Percentiles rank a stretch among this genome's conserved stretches.
phyloP scores from a whole-genome alignment of 2,329 filamentous ascomycete genomes.

The Phaeosphaeria sp. region DNA sequence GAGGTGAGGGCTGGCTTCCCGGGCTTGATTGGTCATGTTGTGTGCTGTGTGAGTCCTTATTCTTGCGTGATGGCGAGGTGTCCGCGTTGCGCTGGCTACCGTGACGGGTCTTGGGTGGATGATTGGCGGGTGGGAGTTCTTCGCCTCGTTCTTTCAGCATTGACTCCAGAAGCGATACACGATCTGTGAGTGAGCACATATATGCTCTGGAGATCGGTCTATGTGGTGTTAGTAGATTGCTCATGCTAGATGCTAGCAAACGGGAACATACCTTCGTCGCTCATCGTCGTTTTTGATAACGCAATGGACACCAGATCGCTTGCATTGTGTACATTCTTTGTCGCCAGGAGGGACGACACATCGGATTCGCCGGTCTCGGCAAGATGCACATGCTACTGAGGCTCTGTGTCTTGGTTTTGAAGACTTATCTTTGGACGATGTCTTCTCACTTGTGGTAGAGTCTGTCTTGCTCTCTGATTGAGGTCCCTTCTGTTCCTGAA shows the following conservation, averaged over 20 bases:
- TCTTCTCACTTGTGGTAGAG: conserved; percentile 19
- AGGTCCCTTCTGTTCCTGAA: conserved; percentile 20
- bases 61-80: conserved; percentile 26
- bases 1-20: conserved; percentile 37
- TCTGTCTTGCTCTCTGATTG: conserved; percentile 16
- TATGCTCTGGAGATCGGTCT: conserved; percentile 66
- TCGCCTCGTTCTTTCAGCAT: conserved; percentile 61
- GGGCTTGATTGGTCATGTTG: conserved; percentile 39
- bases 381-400: conserved; percentile 63
- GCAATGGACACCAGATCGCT: conserved; percentile 58
- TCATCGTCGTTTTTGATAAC: conserved; percentile 67
- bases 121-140: conserved; percentile 58
- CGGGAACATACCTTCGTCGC: conserved; percentile 59
- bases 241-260: not conserved
- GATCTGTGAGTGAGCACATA: conserved; percentile 63
- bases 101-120: conserved; percentile 60
- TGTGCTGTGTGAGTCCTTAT: conserved; percentile 16
- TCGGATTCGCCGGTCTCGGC: conserved; percentile 54
- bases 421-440: conserved; percentile 24
- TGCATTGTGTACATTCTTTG: conserved; percentile 61
- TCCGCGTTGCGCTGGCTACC: conserved; percentile 43
- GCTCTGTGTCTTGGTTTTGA: conserved; percentile 52
- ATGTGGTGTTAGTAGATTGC: conserved; percentile 7
- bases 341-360: conserved; percentile 63
- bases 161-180: conserved; percentile 60